A percentile compares a stretch with the other conserved stretches of the same genome.
Evolutionary conservation across 805 yeast species (phyloP).

Genomic region (Danielozyma ontarioensis): DNA sequence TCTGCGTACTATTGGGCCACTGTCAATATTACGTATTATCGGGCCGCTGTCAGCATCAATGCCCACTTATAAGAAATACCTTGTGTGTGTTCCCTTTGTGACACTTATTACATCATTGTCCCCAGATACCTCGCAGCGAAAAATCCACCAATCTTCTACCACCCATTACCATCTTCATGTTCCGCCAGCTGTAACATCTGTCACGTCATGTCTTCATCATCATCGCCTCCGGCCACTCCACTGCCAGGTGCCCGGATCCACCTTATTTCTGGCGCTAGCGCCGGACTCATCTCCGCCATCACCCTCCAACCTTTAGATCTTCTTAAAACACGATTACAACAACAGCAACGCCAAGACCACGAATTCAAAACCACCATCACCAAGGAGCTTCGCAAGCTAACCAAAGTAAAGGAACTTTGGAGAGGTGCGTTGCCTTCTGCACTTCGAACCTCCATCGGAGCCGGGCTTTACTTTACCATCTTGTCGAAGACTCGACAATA

Average conservation of each 20-base stretch:
- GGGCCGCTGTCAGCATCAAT: no score
- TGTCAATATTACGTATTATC: no score
- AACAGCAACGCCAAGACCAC: slow-evolving; percentile 21
- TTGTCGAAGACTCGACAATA: slow-evolving; percentile 57
- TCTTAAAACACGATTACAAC: slow-evolving; percentile 76
- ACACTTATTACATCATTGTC: no score
- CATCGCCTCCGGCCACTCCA: no score
- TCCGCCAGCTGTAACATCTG: no score
- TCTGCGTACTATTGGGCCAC: no score
- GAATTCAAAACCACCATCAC: slow-evolving; percentile 26
- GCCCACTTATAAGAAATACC: no score
- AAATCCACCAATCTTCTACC: no score
- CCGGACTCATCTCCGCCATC: slow-evolving; percentile 80
- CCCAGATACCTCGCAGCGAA: no score
- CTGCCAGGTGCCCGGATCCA: slow-evolving; percentile 45
- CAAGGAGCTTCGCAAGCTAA: slow-evolving; percentile 38
- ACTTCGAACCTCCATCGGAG: slow-evolving; percentile 82
- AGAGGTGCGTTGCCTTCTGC: slow-evolving; percentile 92
- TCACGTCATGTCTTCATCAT: no score
- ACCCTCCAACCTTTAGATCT: slow-evolving; percentile 85
- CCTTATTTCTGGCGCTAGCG: slow-evolving; percentile 73
- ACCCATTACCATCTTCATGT: no score
- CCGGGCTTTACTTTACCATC: slow-evolving; percentile 77
- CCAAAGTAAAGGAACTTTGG: slow-evolving; percentile 61
- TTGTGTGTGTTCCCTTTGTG: no score